Evolutionary conservation across 2,329 filamentous ascomycete species (phyloP).

Genomic region (Fusarium kyushuense): DNA sequence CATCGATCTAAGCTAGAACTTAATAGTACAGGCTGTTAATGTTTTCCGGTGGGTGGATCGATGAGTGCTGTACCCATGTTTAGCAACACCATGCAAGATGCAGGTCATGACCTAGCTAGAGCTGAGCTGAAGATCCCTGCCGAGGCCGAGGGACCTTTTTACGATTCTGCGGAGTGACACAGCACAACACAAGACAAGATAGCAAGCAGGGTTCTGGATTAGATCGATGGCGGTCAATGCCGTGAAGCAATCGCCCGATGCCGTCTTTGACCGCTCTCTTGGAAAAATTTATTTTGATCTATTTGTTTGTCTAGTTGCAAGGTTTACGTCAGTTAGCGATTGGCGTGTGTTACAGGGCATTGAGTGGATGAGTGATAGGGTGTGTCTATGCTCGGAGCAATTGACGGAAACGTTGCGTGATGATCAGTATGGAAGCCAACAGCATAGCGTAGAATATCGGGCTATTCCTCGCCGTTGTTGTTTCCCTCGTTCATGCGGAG

Average conservation of each 20-base stretch:
- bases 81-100: constrained; percentile 41
- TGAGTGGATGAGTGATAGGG: not conserved
- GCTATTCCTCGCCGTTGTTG: constrained; percentile 18
- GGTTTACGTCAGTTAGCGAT: not conserved
- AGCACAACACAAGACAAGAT: not conserved
- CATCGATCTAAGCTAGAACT: constrained; percentile 6
- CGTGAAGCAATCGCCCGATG: constrained; percentile 32
- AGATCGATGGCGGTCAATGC: constrained; percentile 40
- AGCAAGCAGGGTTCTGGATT: constrained; percentile 8
- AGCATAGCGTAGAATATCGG: constrained; percentile 1
- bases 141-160: constrained; percentile 13
- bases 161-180: constrained; percentile 24
- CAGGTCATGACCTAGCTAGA: constrained; percentile 27
- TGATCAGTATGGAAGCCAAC: constrained; percentile 6
- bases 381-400: constrained; percentile 7
- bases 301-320: not conserved
- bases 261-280: constrained; percentile 38
- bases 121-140: constrained; percentile 32
- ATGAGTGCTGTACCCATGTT: constrained; percentile 31
- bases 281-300: constrained; percentile 6
- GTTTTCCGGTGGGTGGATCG: constrained; percentile 11
- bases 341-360: not conserved
- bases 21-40: not conserved
- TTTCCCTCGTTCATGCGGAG: constrained; percentile 40
- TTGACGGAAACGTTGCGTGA: constrained; percentile 24